phyloP scores from a whole-genome alignment of 768 basidiomycete species.

The Boletus speciosus region DNA sequence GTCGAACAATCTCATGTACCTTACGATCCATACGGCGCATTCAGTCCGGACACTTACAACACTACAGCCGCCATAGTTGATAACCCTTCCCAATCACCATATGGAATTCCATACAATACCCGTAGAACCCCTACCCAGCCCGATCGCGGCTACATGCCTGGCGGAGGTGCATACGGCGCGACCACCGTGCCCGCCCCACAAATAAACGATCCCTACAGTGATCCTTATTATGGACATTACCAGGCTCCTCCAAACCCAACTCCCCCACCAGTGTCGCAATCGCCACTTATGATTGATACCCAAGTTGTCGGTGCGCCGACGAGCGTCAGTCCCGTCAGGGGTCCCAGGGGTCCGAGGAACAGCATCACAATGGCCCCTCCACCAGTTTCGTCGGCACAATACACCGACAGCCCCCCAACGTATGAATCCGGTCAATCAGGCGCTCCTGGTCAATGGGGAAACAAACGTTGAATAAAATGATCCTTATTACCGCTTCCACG shows the following conservation, averaged over 20 bases:
- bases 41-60: constrained; percentile 43
- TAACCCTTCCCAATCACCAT: constrained; percentile 13
- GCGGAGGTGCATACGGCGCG: constrained; percentile 53
- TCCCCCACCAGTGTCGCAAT: constrained; percentile 31
- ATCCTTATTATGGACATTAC: constrained; percentile 29
- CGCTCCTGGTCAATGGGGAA: constrained; percentile 53
- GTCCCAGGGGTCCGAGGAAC: constrained; percentile 38
- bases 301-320: constrained; percentile 23
- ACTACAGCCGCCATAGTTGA: constrained; percentile 17
- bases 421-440: constrained; percentile 57
- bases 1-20: constrained; percentile 49
- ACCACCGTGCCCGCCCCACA: constrained; percentile 43
- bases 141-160: constrained; percentile 55
- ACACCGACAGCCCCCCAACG: constrained; percentile 59
- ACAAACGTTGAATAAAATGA: constrained; percentile 27
- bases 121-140: constrained; percentile 24
- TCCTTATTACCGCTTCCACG: background rate
- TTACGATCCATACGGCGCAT: constrained; percentile 49
- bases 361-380: constrained; percentile 24
- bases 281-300: constrained; percentile 42
- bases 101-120: constrained; percentile 12
- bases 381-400: constrained; percentile 9
- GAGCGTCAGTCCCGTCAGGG: constrained; percentile 40
- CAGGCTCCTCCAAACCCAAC: constrained; percentile 18
- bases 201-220: constrained; percentile 27